Evolutionary conservation across 1,284 basidiomycete species (phyloP).

Genomic region (Tilletia caries): DNA sequence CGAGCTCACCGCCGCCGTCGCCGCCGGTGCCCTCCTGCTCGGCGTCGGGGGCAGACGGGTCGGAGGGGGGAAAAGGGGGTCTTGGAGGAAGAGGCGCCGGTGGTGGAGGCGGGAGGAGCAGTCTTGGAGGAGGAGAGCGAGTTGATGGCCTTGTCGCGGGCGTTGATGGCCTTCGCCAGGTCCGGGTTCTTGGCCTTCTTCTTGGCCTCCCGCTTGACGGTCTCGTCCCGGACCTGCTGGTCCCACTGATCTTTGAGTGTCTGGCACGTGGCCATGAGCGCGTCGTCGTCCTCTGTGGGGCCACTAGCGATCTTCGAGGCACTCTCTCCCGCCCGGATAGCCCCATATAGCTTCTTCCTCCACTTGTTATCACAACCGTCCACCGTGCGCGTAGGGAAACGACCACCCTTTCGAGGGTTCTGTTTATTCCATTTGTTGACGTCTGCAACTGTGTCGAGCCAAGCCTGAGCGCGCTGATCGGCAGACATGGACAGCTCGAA

Average conservation of each 20-base stretch:
- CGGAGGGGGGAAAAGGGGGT: too few species aligned
- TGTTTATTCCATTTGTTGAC: neutral
- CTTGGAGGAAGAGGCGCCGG: too few species aligned
- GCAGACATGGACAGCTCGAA: neutral
- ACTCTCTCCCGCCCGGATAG: neutral
- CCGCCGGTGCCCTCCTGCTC: neutral
- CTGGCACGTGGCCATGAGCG: neutral
- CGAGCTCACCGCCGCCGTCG: too few species aligned
- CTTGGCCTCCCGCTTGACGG: neutral
- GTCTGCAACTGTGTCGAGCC: neutral
- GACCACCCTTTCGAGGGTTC: neutral
- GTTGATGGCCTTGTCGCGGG: neutral
- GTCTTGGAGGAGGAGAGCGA: too few species aligned
- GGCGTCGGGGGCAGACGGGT: neutral
- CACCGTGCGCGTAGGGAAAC: neutral
- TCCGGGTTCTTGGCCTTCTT: conserved; percentile 1
- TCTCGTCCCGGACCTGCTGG: neutral
- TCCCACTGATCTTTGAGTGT: neutral
- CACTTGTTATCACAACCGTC: neutral
- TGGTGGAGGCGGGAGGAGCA: too few species aligned
- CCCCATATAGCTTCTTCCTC: neutral
- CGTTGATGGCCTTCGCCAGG: neutral
- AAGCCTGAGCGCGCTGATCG: neutral
- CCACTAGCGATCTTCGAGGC: neutral
- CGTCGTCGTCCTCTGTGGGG: neutral